Base-by-base conservation (phyloP, 352 stramenopile species). In the Phytophthora sp. region DNA sequence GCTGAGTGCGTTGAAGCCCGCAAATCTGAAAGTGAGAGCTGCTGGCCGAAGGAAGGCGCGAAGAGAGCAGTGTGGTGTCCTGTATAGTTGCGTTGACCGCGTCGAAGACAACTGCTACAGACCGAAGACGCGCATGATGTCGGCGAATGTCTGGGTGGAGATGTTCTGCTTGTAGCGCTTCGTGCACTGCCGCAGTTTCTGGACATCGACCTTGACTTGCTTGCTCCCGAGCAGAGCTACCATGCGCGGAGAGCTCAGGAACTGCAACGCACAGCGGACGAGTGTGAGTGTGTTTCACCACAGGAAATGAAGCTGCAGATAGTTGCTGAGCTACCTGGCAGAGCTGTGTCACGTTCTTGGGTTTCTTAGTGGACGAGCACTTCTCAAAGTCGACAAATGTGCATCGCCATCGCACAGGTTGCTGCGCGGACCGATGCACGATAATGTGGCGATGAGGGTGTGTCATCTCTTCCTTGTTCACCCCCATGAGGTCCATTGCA, bases 401-500 rank as follows among this genome's bases (percentile, higher is more conserved):
- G 57, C 81, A 90, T 37, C 65, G 69, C 74, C 74, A 87, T 35
- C 44, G 54, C 31, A 4, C 13, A 31, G 32, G 37, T 23, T 45
- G 43, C 34, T 56, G 58, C n/a, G 30, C 56, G 11, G 44, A 66
- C 44, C 28, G 54, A 6, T 69, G 55, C 27, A 92, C 50, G 51
- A 92, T 79, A 20, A 92, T 89, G 37, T 92, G 84, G 41, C 81
- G 81, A 28, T 86, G 84, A 30, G 84, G 84, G 42, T 92, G 84
- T 9, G 81, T 92, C 84, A 92, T 92, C 61, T 92, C 84, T 45
- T 87, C 84, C 66, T 92, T 92, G 66, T 91, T 92, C 39, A 91
- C 78, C 5, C 79, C 70, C 68, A 91, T 82, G 45, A 74, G 69
- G 66, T 91, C 84, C 68, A 92, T 73, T 18, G 72, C 76, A 62